These are phyloP conservation scores for Pythium pyrilobum DNA, from an alignment of 352 stramenopile genomes.

Conservation along the genomic window DNA sequence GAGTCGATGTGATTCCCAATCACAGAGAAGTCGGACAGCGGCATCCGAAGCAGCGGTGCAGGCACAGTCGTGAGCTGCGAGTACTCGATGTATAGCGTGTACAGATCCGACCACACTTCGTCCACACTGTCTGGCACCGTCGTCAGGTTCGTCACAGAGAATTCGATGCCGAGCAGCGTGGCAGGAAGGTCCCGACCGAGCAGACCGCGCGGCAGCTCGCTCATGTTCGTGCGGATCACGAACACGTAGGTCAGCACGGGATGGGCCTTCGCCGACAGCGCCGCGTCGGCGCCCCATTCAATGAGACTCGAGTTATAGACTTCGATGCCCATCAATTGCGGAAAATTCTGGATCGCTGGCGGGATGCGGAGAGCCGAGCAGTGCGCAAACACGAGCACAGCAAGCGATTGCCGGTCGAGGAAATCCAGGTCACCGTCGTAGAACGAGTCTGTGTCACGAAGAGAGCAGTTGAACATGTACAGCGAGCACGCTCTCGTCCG, in stretches of 20 bases:
- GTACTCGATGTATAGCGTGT: conserved; percentile 13
- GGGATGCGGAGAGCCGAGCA: neutral
- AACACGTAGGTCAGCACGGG: conserved; percentile 8
- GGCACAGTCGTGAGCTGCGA: neutral
- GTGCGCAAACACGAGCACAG: conserved; percentile 3
- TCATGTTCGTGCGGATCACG: conserved; percentile 12
- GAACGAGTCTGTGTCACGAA: neutral
- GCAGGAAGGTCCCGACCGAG: conserved; percentile 1
- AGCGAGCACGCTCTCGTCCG: neutral
- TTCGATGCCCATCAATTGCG: conserved; percentile 4
- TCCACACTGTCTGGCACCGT: conserved; percentile 5
- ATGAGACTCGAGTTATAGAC: conserved; percentile 12
- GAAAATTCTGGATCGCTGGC: neutral
- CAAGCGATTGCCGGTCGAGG: neutral
- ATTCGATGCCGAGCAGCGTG: conserved; percentile 9
- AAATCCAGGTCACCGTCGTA: neutral
- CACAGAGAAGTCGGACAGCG: conserved; percentile 5
- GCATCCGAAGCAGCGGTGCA: neutral
- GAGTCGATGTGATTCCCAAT: conserved; percentile 10
- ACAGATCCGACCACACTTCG: neutral
- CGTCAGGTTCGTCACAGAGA: conserved; percentile 11
- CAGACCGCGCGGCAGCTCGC: conserved; percentile 1
- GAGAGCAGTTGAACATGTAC: conserved; percentile 12
- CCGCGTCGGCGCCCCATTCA: conserved; percentile 1
- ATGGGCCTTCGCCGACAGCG: neutral